Conservation (phyloP, 345 rosid genomes). For the Pseudoturritis turrita region DNA sequence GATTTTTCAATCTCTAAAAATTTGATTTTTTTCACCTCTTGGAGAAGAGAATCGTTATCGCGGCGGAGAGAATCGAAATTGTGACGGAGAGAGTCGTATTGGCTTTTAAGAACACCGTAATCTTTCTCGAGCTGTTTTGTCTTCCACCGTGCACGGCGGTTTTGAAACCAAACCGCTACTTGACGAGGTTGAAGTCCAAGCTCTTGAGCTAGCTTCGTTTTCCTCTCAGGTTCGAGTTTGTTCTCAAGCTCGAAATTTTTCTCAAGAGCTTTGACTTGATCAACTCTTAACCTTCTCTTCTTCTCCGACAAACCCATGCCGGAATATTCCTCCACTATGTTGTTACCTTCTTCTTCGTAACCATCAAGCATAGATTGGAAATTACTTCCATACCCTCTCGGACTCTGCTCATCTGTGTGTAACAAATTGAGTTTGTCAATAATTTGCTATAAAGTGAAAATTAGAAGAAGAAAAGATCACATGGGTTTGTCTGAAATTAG, state of each 20-base stretch:
- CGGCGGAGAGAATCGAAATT: conserved; percentile 61
- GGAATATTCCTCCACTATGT: conserved; percentile 50
- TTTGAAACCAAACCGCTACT: conserved; percentile 91
- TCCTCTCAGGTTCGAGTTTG: conserved; percentile 85
- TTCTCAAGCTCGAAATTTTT: conserved; percentile 80
- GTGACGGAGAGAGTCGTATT: conserved; percentile 54
- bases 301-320: conserved; percentile 52
- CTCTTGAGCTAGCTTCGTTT: conserved; percentile 75
- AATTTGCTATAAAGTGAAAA: too few species aligned
- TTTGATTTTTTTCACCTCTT: conserved; percentile 51
- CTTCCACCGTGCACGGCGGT: conserved; percentile 89
- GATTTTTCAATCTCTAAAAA: neutral
- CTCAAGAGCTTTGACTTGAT: conserved; percentile 85
- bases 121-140: conserved; percentile 79
- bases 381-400: conserved; percentile 57
- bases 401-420: conserved; percentile 58
- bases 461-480: conserved; percentile 5
- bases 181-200: conserved; percentile 84
- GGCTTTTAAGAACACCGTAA: conserved; percentile 52
- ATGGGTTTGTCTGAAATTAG: conserved; percentile 17
- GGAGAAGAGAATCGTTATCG: conserved; percentile 72
- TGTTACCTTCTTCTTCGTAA: conserved; percentile 67
- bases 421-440: conserved; percentile 4
- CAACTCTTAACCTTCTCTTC: conserved; percentile 68
- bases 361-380: conserved; percentile 78